Base-by-base conservation (phyloP, 805 yeast species). In the Spathaspora passalidarum region DNA sequence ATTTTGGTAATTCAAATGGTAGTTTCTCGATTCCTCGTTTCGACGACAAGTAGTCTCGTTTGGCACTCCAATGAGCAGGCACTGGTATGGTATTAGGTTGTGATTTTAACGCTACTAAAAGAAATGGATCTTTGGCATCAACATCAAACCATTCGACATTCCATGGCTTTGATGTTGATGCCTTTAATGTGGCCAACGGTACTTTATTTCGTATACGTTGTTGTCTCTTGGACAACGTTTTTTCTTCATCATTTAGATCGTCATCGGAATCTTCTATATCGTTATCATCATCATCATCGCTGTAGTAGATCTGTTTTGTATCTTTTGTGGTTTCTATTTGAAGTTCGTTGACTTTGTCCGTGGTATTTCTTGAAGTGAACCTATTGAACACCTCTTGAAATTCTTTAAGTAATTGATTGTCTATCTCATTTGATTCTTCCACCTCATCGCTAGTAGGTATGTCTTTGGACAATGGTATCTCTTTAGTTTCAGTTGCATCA, bases 111-210 rank as follows among this genome's bases (percentile, higher is more conserved):
- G 75, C 68, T 0, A 87, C 80, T 11, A 81, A 71, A 17, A 90
- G 59, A 40, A 69, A 65, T 1, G 99, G 96, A 55, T 88, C 92
- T 1, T 73, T 74, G 0, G 97, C 85, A 67, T 91, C 94, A 1
- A 82, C 84, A 62, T 94, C 98, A 55, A 70, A 80, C 95, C 96
- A 86, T 52, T 90, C 96, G 1, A 92, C 84, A 3, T 82, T 59
- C 47, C 87, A 88, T 0, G 98, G 97, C 21, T 68, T 67, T 1
- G 65, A 52, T 0, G 86, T 73, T 18, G 70, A 61, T 0, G 86
- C 72, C 59, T 91, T 92, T 43, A 92, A 68, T 7, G 73, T 69
- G 0, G 91, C 80, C 13, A 92, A 62, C 1, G 94, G 78, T 0
- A 88, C 77, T 53, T 84, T 82, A 42, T 75, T 71, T 39, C 63